These are phyloP conservation scores for Leptodontidium sp. DNA, from an alignment of 2,329 filamentous ascomycete genomes.

Conservation along the genomic window DNA sequence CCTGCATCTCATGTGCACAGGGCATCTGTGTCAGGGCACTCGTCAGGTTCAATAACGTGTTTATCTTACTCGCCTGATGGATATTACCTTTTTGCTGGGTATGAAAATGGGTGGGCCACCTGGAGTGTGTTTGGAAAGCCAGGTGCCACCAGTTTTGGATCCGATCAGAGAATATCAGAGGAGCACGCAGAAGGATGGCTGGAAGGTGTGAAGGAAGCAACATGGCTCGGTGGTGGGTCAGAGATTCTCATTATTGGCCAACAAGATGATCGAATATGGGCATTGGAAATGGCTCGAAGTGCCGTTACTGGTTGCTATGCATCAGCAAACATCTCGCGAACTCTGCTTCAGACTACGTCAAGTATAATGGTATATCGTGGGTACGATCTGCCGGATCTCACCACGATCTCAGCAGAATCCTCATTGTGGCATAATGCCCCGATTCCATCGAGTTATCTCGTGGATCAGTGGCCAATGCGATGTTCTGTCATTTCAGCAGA, in stretches of 20 bases:
- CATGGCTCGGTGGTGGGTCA: constrained; percentile 88
- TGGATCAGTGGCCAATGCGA: constrained; percentile 93
- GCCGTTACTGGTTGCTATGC: constrained; percentile 93
- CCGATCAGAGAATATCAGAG: constrained; percentile 69
- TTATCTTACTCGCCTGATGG: constrained; percentile 93
- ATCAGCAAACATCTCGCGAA: constrained; percentile 88
- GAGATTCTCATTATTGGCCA: constrained; percentile 79
- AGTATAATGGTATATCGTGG: constrained; percentile 93
- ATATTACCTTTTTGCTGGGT: constrained; percentile 94
- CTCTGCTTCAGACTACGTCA: constrained; percentile 86
- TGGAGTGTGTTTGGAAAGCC: constrained; percentile 98
- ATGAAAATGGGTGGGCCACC: constrained; percentile 89
- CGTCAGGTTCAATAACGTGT: constrained; percentile 76
- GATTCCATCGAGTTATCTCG: constrained; percentile 83
- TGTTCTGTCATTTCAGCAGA: constrained; percentile 89
- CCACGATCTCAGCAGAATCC: constrained; percentile 89
- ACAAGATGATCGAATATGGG: constrained; percentile 82
- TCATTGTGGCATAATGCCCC: constrained; percentile 95
- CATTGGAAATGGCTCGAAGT: constrained; percentile 91
- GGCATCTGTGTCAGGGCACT: constrained; percentile 70
- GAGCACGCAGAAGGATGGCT: constrained; percentile 85
- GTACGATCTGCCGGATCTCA: constrained; percentile 89
- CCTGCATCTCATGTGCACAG: constrained; percentile 82
- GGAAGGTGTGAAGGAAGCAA: constrained; percentile 77
- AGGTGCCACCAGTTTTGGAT: constrained; percentile 82